Base-by-base conservation (phyloP, 2,329 filamentous ascomycete species). In the Dryadomyces quercus-mongolicae region DNA sequence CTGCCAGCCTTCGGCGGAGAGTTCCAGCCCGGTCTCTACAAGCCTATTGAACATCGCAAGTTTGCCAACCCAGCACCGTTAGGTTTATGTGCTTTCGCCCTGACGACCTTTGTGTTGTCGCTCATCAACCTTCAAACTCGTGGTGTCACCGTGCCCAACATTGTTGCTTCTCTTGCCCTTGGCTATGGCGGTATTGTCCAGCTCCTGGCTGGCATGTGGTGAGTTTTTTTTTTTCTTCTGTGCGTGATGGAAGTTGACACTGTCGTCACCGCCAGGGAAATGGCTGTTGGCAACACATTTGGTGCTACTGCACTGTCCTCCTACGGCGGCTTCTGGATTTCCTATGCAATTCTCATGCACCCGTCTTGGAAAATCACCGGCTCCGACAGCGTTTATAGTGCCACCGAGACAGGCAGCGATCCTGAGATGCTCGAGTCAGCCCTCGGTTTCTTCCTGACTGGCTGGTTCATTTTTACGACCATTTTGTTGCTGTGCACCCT, bases 391-490 rank as follows among this genome's bases (percentile, higher is more conserved):
- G 75, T 73, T 3, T 82, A 82, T 60, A 61, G 60, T 9, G 50
- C 52, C 0, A 51, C 55, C 3, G 58, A 54, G 3, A 52, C 49
- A 1, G 60, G 55, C 5, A 61, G 71, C 61, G 62, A 74, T 54
- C 67, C 68, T 18, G 62, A 70, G 25, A 71, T 73, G 58, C 74
- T 78, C 56, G 66, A 75, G 52, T 80, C 83, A 49, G 82, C 81
- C 0, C 71, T 91, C 54, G 86, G 84, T 54, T 81, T 91, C 66
- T 92, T 86, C 76, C 72, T 92, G 55, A 81, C 80, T 2, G 79
- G 84, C 67, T 92, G 87, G 87, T 90, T 88, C 73, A 88, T 92
- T 71, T 92, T 92, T 74, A 92, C 86, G 52, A 84, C 81, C 54
- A 69, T 92, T 56, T 68, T 91, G 59, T 73, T 90, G 43, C 62